A percentile compares a stretch with the other conserved stretches of the same genome.
These are phyloP conservation scores for Tolypocladium pustulatum DNA, from an alignment of 2,329 filamentous ascomycete species.

Conservation along the genomic window DNA sequence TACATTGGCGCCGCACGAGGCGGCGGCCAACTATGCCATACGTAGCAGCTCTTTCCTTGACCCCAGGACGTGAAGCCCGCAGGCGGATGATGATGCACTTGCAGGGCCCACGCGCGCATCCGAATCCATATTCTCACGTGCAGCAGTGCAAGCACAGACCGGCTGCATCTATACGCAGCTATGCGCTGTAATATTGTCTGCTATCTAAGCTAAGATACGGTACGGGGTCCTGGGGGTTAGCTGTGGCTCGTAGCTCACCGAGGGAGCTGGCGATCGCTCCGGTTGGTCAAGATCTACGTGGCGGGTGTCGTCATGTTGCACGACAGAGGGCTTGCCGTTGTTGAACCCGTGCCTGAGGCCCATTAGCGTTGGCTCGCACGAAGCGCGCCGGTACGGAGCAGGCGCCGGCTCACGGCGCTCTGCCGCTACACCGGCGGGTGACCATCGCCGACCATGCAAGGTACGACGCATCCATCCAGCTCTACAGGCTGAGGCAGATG, in stretches of 20 bases:
- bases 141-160: background rate
- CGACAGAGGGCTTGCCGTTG: background rate
- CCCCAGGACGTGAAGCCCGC: background rate
- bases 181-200: background rate
- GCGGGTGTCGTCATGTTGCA: background rate
- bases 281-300: background rate
- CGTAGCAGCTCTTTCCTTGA: background rate
- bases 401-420: background rate
- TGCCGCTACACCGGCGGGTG: background rate
- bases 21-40: background rate
- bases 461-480: background rate
- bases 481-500: background rate
- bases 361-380: background rate
- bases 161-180: background rate
- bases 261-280: background rate
- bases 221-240: no score
- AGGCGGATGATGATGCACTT: background rate
- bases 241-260: background rate
- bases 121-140: background rate
- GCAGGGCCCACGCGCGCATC: background rate
- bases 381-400: background rate
- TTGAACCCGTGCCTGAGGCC: background rate
- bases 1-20: background rate
- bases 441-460: background rate
- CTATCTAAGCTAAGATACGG: no score